A percentile compares a stretch with the other conserved stretches of the same genome.
Conservation (phyloP, 2,329 filamentous ascomycete species). For the Colletotrichum incanum region DNA sequence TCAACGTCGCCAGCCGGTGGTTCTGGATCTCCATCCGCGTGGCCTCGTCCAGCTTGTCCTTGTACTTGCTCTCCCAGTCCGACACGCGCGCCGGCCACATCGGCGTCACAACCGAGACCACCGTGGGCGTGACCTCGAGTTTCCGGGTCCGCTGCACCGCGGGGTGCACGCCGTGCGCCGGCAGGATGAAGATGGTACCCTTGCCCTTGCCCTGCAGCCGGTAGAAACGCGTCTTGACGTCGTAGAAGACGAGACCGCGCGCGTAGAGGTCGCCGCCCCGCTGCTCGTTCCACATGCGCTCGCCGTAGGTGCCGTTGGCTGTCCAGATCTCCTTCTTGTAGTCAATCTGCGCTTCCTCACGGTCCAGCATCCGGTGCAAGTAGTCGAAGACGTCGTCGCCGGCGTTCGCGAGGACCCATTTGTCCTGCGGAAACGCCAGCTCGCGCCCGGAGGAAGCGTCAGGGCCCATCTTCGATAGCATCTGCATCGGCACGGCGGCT, state of each 20-base stretch:
- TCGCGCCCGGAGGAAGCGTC: constrained; percentile 67
- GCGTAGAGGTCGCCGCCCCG: constrained; percentile 52
- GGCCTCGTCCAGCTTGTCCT: constrained; percentile 45
- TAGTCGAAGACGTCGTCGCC: constrained; percentile 66
- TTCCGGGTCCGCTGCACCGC: constrained; percentile 59
- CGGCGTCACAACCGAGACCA: constrained; percentile 50
- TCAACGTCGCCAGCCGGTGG: constrained; percentile 42
- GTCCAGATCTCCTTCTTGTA: constrained; percentile 54
- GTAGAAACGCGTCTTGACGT: constrained; percentile 68
- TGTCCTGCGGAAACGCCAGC: constrained; percentile 69
- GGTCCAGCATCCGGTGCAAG: constrained; percentile 65
- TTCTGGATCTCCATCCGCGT: constrained; percentile 31
- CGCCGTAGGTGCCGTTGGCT: constrained; percentile 58
- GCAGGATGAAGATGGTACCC: constrained; percentile 68
- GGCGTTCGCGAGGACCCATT: constrained; percentile 69
- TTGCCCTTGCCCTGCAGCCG: constrained; percentile 62
- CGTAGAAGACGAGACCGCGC: constrained; percentile 64
- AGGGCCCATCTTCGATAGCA: constrained; percentile 68
- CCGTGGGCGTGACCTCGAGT: constrained; percentile 61
- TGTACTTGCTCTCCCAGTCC: constrained; percentile 48
- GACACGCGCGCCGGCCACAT: constrained; percentile 52
- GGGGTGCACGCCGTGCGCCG: constrained; percentile 64
- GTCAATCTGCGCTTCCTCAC: constrained; percentile 58
- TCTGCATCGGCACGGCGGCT: constrained; percentile 65
- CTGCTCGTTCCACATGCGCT: constrained; percentile 52